Conservation (phyloP, 2,329 filamentous ascomycete species). For the Alternaria brassicicola region DNA sequence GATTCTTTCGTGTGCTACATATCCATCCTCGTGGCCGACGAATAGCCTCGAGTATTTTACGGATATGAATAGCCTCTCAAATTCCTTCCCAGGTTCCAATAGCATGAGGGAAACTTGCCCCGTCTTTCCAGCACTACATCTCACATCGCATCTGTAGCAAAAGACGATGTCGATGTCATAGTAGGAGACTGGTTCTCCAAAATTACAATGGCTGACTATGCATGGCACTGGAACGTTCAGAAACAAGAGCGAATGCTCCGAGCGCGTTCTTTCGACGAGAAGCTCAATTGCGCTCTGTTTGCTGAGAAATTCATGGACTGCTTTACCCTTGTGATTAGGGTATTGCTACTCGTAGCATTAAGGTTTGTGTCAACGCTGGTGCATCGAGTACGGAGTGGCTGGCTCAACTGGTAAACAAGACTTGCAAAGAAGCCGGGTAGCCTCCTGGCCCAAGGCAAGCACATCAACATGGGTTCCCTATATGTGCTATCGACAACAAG, state of each 20-base stretch:
- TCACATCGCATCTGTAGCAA: slow-evolving; percentile 49
- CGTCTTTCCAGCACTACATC: background rate
- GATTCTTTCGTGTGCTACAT: slow-evolving; percentile 22
- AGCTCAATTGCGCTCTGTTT: slow-evolving; percentile 37
- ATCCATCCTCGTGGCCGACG: slow-evolving; percentile 8
- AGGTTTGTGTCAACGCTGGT: slow-evolving; percentile 42
- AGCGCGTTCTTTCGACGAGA: slow-evolving; percentile 50
- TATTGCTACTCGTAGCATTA: slow-evolving; percentile 36
- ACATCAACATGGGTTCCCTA: slow-evolving; percentile 46
- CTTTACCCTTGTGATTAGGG: slow-evolving; percentile 48
- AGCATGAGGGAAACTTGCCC: background rate
- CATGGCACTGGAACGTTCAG: slow-evolving; percentile 33
- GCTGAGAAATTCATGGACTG: slow-evolving; percentile 57
- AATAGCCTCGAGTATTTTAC: slow-evolving; percentile 3
- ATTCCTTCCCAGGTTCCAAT: background rate
- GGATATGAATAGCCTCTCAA: slow-evolving; percentile 28
- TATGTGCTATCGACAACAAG: slow-evolving; percentile 28
- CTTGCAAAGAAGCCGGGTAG: slow-evolving; percentile 31
- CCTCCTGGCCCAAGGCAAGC: slow-evolving; percentile 40
- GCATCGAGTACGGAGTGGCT: slow-evolving; percentile 39
- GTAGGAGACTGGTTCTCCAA: slow-evolving; percentile 44
- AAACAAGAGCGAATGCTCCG: slow-evolving; percentile 50
- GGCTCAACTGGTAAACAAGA: slow-evolving; percentile 34
- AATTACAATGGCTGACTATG: slow-evolving; percentile 40
- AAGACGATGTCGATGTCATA: slow-evolving; percentile 43